Conservation (phyloP, 2,329 filamentous ascomycete genomes). For the Penicillium freii region DNA sequence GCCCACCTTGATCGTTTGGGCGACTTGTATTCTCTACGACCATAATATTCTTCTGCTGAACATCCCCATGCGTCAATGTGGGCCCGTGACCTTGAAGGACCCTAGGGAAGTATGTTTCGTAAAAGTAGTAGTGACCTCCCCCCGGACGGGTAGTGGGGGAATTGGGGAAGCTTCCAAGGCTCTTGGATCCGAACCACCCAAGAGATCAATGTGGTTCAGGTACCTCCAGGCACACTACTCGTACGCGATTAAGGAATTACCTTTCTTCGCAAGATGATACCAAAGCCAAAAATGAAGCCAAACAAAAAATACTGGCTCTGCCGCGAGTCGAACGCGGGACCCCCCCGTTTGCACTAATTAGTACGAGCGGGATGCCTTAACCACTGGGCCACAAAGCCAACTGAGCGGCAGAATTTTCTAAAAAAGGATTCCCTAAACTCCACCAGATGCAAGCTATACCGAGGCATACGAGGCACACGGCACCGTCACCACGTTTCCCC, state of each 20-base stretch:
- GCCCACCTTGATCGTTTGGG: conserved; percentile 23
- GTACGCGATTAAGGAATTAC: neutral
- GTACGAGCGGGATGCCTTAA: neutral
- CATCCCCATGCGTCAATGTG: conserved; percentile 31
- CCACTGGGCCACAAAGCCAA: neutral
- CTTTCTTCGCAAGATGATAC: neutral
- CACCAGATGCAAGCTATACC: neutral
- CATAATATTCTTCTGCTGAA: conserved; percentile 32
- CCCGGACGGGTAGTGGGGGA: neutral
- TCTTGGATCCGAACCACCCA: neutral
- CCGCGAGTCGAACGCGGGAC: neutral
- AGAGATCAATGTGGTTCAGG: neutral
- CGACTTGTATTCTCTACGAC: conserved; percentile 20
- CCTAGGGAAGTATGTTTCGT: conserved; percentile 26
- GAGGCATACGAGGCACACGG: conserved; percentile 3
- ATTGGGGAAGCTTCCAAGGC: neutral
- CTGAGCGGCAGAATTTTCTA: too few species aligned
- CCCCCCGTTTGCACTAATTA: neutral
- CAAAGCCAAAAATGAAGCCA: too few species aligned
- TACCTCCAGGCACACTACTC: neutral
- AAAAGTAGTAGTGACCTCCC: conserved; percentile 11
- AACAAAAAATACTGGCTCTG: neutral
- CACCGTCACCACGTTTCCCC: conserved; percentile 18
- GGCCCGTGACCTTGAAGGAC: conserved; percentile 30
- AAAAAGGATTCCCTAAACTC: too few species aligned